Conservation (phyloP, 2,329 filamentous ascomycete species). For the Fonsecaea pedrosoi region DNA sequence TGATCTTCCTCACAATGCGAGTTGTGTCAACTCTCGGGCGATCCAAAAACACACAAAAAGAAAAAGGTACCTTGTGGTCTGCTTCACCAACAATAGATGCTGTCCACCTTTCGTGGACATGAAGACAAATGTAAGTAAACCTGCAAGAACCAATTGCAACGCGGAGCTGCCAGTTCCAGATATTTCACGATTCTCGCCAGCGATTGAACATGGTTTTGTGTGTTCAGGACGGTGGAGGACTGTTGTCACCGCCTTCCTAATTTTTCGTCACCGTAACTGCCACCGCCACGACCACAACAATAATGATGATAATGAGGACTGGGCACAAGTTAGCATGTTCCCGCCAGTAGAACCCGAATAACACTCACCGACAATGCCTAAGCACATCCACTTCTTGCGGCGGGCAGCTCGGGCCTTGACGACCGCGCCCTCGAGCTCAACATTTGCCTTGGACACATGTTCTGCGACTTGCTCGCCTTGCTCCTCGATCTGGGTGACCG, state of each 20-base stretch:
- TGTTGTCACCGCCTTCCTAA: slow-evolving; percentile 5
- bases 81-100: slow-evolving; percentile 17
- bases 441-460: slow-evolving; percentile 84
- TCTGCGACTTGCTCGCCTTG: slow-evolving; percentile 85
- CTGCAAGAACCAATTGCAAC: not conserved
- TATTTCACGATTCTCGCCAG: not conserved
- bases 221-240: slow-evolving; percentile 1
- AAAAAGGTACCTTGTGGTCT: slow-evolving; percentile 10
- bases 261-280: slow-evolving; percentile 53
- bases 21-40: not conserved
- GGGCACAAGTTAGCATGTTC: slow-evolving; percentile 19
- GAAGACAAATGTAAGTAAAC: not conserved
- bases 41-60: slow-evolving; percentile 7
- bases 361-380: slow-evolving; percentile 71
- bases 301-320: slow-evolving; percentile 63
- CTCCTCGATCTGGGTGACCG: slow-evolving; percentile 80
- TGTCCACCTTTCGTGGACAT: not conserved
- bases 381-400: slow-evolving; percentile 97
- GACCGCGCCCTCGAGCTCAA: slow-evolving; percentile 81
- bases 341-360: slow-evolving; percentile 3
- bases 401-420: slow-evolving; percentile 78
- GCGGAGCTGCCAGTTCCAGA: not conserved
- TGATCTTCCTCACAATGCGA: not conserved
- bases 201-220: not conserved
- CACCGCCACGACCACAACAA: slow-evolving; percentile 57